Evolutionary conservation across 495 filamentous ascomycete species (phyloP), one percentile per base, ranked within the genome.

Genomic region (Aspergillus bridgeri): DNA sequence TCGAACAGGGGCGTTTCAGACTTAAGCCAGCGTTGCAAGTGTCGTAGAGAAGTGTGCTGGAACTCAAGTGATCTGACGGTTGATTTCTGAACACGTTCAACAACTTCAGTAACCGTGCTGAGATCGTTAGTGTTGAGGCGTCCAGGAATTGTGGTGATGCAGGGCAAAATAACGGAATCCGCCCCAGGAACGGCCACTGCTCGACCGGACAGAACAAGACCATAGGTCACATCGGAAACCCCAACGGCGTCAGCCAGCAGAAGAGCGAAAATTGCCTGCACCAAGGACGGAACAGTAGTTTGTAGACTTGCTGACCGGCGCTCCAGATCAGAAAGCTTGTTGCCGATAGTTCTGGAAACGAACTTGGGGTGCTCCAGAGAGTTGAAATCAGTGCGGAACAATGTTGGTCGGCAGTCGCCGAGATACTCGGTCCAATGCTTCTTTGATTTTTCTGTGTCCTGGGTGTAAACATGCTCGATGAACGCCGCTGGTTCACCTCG

Each of bases 61-160:
- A 70, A 79, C 11, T 73, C 71, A 7, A 80, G 63, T 1, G 71
- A 76, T 18, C 70, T 68, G 0, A 75, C 70, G 33, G 75, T 73
- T 15, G 71, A 75, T 23, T 73, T 65, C 48, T 77, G 74, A 38
- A 75, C 72, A 45, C 55, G 27, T 21, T 51, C 57, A 42, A 77
- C 62, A 5, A 72, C 61, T 15, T 80, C 74, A 33, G 60, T 60
- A 55, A 76, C 75, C 3, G 65, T 64, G 6, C 56, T 49, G 8
- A 74, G 53, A n/a, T 56, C 64, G 29, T 21, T 60, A 7, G 72
- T 61, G 42, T 72, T 69, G 17, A 89, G 71, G 19, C 91, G 80
- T n/a, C 91, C 71, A 1, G 92, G 91, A 20, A 96, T 76, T 0
- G 92, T 96, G 58, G 93, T 96, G 73, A 96, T 94, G 65, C 90